Evolutionary conservation across 345 rosid species (phyloP).

Genomic region (Sisymbrium irio): DNA sequence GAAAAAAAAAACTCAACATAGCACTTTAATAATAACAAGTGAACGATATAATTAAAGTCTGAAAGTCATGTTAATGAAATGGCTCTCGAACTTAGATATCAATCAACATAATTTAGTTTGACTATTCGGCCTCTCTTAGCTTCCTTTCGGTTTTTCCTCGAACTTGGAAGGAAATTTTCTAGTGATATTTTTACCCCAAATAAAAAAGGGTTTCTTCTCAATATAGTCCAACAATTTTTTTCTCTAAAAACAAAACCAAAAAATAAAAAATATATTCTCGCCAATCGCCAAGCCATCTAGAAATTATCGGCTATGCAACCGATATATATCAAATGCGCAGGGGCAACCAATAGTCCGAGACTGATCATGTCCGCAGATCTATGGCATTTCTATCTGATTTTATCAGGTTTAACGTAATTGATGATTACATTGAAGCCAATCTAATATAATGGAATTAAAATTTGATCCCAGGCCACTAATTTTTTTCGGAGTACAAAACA

Average conservation of each 20-base stretch:
- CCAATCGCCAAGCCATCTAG: not conserved
- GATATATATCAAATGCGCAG: not conserved
- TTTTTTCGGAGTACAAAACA: not conserved
- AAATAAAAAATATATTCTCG: too few relatives aligned
- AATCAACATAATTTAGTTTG: conserved; percentile 24
- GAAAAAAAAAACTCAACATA: not conserved
- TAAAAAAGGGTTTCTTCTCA: too few relatives aligned
- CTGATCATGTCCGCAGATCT: conserved; percentile 6
- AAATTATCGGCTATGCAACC: not conserved
- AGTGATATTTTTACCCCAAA: too few relatives aligned
- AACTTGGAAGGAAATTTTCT: conserved; percentile 11
- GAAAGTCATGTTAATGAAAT: not conserved
- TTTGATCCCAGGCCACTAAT: not conserved
- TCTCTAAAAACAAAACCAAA: too few relatives aligned
- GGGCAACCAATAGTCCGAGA: not conserved
- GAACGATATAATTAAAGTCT: not conserved
- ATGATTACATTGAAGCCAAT: not conserved
- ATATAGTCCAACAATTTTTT: too few relatives aligned
- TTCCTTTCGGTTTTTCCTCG: conserved; percentile 15
- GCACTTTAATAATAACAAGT: not conserved
- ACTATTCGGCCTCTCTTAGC: conserved; percentile 19
- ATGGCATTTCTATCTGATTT: not conserved
- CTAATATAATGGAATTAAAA: not conserved
- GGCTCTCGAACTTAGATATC: conserved; percentile 18
- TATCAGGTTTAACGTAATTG: not conserved